Percentiles rank a stretch among this genome's conserved stretches.
phyloP scores from a whole-genome alignment of 2,329 filamentous ascomycete genomes.

The Sordariomycetes sp. region DNA sequence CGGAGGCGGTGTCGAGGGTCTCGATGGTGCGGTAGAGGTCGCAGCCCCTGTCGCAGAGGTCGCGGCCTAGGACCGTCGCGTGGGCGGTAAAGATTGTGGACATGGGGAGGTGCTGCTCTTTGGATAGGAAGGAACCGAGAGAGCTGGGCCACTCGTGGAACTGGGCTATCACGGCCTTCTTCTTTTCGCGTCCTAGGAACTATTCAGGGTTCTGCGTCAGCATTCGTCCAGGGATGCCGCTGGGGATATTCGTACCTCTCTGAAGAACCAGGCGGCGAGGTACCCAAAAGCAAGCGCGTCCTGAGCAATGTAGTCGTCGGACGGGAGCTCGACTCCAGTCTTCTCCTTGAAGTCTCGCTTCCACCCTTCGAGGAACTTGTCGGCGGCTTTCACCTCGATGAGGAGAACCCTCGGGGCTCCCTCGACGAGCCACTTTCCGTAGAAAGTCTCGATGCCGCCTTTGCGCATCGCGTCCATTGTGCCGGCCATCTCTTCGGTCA shows the following conservation, averaged over 20 bases:
- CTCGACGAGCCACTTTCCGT: constrained; percentile 1
- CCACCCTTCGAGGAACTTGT: not conserved
- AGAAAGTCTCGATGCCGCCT: not conserved
- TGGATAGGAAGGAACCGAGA: not conserved
- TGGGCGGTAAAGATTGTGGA: not conserved
- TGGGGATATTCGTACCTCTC: constrained; percentile 1
- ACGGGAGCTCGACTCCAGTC: not conserved
- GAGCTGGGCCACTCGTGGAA: constrained; percentile 3
- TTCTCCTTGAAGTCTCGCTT: not conserved
- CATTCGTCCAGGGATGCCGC: too few relatives aligned
- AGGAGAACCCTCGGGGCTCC: not conserved
- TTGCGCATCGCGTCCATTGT: not conserved
- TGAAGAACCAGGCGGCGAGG: not conserved
- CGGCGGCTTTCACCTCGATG: not conserved
- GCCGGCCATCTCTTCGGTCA: not conserved
- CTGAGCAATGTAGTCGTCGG: not conserved
- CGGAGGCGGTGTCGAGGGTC: not conserved
- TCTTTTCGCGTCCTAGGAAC: not conserved
- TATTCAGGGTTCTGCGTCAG: not conserved
- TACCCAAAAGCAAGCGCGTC: not conserved
- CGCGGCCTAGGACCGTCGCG: not conserved
- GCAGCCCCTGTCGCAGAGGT: not conserved
- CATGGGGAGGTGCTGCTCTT: not conserved
- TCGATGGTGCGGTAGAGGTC: not conserved
- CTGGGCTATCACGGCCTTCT: not conserved